Evolutionary conservation across 495 filamentous ascomycete species (phyloP).

Genomic region (Penicillium daleae): DNA sequence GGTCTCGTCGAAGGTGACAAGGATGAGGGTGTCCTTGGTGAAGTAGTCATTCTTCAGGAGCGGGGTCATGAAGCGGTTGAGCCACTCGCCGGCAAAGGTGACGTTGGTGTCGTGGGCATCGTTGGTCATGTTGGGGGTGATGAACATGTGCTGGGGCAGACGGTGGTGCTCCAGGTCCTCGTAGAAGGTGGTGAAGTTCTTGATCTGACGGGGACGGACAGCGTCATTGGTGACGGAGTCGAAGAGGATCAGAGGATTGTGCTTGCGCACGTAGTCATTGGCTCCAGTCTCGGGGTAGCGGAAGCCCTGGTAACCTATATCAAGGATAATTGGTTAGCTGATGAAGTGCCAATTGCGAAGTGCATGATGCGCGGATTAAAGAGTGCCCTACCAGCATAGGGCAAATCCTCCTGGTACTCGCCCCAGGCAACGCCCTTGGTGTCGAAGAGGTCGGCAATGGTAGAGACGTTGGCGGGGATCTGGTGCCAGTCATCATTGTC

Average conservation of each 20-base stretch:
- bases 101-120: slow-evolving; percentile 73
- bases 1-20: slow-evolving; percentile 72
- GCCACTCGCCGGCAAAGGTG: slow-evolving; percentile 61
- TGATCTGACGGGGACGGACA: slow-evolving; percentile 61
- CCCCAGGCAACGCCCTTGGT: slow-evolving; percentile 69
- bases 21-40: slow-evolving; percentile 67
- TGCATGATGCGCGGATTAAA: neutral
- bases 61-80: slow-evolving; percentile 60
- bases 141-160: slow-evolving; percentile 74
- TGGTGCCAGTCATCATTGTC: slow-evolving; percentile 64
- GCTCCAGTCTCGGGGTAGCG: slow-evolving; percentile 51
- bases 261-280: slow-evolving; percentile 78
- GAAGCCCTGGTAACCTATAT: slow-evolving; percentile 57
- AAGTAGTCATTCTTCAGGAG: slow-evolving; percentile 68
- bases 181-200: slow-evolving; percentile 68
- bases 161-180: slow-evolving; percentile 58
- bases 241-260: slow-evolving; percentile 67
- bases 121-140: slow-evolving; percentile 78
- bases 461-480: slow-evolving; percentile 65
- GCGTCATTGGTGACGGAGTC: slow-evolving; percentile 59
- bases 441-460: slow-evolving; percentile 70
- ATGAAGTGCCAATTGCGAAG: too few relatives aligned
- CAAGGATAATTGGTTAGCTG: neutral
- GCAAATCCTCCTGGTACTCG: slow-evolving; percentile 70
- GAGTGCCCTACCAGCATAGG: slow-evolving; percentile 53